Percentiles rank a stretch among this genome's conserved stretches.
These are phyloP conservation scores for Cryphonectria japonica DNA, from an alignment of 2,329 filamentous ascomycete genomes.

Conservation along the genomic window DNA sequence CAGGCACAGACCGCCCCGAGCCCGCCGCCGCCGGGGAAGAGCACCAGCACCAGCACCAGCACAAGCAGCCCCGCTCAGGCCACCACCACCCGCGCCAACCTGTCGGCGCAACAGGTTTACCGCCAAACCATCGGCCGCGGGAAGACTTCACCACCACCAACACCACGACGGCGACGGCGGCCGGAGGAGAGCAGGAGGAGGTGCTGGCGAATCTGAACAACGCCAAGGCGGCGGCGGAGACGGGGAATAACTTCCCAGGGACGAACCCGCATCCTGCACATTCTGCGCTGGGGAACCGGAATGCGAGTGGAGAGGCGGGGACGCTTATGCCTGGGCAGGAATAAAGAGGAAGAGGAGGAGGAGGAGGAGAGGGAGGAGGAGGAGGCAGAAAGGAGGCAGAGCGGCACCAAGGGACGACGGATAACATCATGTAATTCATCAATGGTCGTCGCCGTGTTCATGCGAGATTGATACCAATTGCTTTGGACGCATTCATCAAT, in stretches of 20 bases:
- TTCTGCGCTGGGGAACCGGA: slow-evolving; percentile 17
- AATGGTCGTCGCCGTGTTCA: not conserved
- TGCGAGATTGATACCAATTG: not conserved
- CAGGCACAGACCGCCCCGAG: slow-evolving; percentile 18
- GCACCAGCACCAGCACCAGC: not conserved
- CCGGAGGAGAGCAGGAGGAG: too few species aligned
- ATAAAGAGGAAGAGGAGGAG: not conserved
- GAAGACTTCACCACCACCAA: not conserved
- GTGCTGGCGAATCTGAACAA: not conserved
- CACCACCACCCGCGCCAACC: slow-evolving; percentile 29
- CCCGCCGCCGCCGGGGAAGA: not conserved
- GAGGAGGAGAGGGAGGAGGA: too few species aligned
- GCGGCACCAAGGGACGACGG: too few species aligned
- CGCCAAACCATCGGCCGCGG: slow-evolving; percentile 19
- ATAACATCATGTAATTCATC: too few species aligned
- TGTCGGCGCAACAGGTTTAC: slow-evolving; percentile 21
- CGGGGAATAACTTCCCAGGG: slow-evolving; percentile 31
- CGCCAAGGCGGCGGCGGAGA: slow-evolving; percentile 25
- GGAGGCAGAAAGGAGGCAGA: too few species aligned
- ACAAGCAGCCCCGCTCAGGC: slow-evolving; percentile 22
- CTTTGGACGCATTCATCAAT: not conserved
- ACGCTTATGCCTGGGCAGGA: slow-evolving; percentile 19
- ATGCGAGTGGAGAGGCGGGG: slow-evolving; percentile 1
- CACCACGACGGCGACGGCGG: not conserved
- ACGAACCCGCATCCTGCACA: slow-evolving; percentile 31